Evolutionary conservation across 2,329 filamentous ascomycete species (phyloP).

Genomic region (Pseudogymnoascus sp.): DNA sequence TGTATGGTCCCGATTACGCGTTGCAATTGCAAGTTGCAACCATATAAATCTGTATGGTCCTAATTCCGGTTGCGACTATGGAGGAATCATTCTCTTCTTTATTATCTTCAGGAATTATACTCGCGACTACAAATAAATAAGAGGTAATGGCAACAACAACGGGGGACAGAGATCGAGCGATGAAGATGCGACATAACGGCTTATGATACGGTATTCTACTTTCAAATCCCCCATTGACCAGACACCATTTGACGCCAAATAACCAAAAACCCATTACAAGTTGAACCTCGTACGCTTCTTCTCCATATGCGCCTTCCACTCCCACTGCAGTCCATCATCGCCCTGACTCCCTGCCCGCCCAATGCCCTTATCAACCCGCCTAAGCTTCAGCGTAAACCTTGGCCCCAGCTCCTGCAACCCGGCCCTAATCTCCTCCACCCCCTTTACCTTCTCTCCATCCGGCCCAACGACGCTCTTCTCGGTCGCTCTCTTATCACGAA

Average conservation of each 20-base stretch:
- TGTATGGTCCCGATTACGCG: too few relatives aligned
- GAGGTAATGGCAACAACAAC: too few relatives aligned
- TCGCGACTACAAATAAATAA: too few relatives aligned
- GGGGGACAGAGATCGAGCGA: too few relatives aligned
- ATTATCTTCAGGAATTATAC: too few relatives aligned
- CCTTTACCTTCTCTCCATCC: conserved; percentile 76
- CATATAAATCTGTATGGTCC: too few relatives aligned
- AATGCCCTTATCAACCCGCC: conserved; percentile 85
- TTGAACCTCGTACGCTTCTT: conserved; percentile 91
- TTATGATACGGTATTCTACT: too few relatives aligned
- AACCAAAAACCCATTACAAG: conserved; percentile 49
- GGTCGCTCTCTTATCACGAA: conserved; percentile 76
- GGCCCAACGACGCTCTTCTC: conserved; percentile 79
- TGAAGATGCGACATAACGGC: too few relatives aligned
- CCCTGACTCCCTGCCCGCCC: conserved; percentile 55
- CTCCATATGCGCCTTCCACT: conserved; percentile 95
- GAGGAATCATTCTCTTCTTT: too few relatives aligned
- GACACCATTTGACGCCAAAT: neutral
- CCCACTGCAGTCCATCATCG: conserved; percentile 54
- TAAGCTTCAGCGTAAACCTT: conserved; percentile 74
- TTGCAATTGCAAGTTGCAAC: too few relatives aligned
- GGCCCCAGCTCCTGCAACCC: conserved; percentile 88
- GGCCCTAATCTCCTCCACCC: conserved; percentile 75
- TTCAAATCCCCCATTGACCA: neutral
- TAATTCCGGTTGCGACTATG: too few relatives aligned